Conservation (phyloP, 163 green algal species). For the Chlorella variabilis region DNA sequence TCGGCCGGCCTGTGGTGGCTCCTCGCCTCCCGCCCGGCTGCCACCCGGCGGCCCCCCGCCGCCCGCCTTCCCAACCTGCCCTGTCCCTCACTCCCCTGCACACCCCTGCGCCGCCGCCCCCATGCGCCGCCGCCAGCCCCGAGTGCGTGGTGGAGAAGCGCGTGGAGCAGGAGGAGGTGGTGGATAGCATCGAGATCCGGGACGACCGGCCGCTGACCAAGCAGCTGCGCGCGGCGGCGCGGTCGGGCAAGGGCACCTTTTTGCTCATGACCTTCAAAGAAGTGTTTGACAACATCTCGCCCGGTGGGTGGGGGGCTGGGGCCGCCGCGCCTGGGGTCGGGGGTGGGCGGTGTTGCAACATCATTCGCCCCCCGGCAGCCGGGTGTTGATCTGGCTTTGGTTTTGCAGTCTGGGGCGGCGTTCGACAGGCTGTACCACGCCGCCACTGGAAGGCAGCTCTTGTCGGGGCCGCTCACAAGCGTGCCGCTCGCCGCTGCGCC, state of each 20-base stretch:
- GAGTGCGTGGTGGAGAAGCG: slow-evolving; percentile 39
- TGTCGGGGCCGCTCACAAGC: too few species aligned
- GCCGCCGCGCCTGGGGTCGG: background rate
- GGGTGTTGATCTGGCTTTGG: too few species aligned
- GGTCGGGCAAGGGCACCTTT: slow-evolving; percentile 55
- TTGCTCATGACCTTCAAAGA: slow-evolving; percentile 70
- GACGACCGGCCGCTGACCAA: slow-evolving; percentile 40
- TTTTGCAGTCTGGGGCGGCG: too few species aligned
- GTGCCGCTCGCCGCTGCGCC: too few species aligned
- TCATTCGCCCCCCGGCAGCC: too few species aligned
- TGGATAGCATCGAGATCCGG: slow-evolving; percentile 38
- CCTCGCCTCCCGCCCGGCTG: too few species aligned
- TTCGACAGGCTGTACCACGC: too few species aligned
- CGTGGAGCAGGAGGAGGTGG: slow-evolving; percentile 47
- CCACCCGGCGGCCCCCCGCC: too few species aligned
- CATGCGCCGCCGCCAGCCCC: slow-evolving; percentile 13
- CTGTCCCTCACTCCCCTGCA: background rate
- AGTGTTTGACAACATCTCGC: slow-evolving; percentile 46
- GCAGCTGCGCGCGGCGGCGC: slow-evolving; percentile 40
- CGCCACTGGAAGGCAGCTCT: too few species aligned
- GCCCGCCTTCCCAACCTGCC: background rate
- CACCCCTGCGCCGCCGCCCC: too few species aligned
- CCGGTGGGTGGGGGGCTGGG: background rate
- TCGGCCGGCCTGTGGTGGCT: too few species aligned
- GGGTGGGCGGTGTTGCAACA: background rate